These are phyloP conservation scores for Hyphodiscus sp. DNA, from an alignment of 2,329 filamentous ascomycete species.

Conservation along the genomic window DNA sequence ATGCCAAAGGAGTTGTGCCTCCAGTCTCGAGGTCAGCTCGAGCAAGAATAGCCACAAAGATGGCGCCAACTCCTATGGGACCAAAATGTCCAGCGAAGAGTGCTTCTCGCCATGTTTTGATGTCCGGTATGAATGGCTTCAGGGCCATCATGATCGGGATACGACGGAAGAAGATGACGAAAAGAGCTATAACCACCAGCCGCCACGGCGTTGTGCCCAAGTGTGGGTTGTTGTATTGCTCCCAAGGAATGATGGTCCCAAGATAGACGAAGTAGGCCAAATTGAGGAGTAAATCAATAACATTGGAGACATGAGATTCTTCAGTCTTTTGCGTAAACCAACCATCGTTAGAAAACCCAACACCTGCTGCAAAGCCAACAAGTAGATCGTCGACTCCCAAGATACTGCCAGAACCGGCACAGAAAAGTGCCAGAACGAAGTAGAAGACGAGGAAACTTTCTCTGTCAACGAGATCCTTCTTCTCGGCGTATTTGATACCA, in stretches of 20 bases:
- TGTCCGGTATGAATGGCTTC: slow-evolving; percentile 90
- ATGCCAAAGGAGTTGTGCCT: slow-evolving; percentile 62
- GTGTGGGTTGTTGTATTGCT: slow-evolving; percentile 70
- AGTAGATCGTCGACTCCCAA: slow-evolving; percentile 89
- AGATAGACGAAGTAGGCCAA: slow-evolving; percentile 98
- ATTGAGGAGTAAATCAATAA: slow-evolving; percentile 95
- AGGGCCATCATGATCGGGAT: slow-evolving; percentile 90
- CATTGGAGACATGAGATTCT: slow-evolving; percentile 97
- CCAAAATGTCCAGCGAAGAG: slow-evolving; percentile 96
- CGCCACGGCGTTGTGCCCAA: slow-evolving; percentile 81
- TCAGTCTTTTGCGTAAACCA: slow-evolving; percentile 99
- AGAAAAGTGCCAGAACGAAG: slow-evolving; percentile 88
- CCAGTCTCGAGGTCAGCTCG: slow-evolving; percentile 82
- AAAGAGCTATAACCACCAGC: slow-evolving; percentile 83
- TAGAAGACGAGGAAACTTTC: slow-evolving; percentile 99
- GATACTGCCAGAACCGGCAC: slow-evolving; percentile 87
- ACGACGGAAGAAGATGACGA: slow-evolving; percentile 92
- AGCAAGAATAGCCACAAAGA: slow-evolving; percentile 90
- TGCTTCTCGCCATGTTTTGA: slow-evolving; percentile 97
- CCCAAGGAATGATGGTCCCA: slow-evolving; percentile 95
- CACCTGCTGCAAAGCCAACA: slow-evolving; percentile 88
- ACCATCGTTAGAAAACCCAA: slow-evolving; percentile 98
- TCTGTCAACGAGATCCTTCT: slow-evolving; percentile 79
- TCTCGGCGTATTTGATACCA: slow-evolving; percentile 81
- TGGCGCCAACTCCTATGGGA: slow-evolving; percentile 92